phyloP scores from a whole-genome alignment of 176 grass and related monocot species.

The Guadua angustifolia region DNA sequence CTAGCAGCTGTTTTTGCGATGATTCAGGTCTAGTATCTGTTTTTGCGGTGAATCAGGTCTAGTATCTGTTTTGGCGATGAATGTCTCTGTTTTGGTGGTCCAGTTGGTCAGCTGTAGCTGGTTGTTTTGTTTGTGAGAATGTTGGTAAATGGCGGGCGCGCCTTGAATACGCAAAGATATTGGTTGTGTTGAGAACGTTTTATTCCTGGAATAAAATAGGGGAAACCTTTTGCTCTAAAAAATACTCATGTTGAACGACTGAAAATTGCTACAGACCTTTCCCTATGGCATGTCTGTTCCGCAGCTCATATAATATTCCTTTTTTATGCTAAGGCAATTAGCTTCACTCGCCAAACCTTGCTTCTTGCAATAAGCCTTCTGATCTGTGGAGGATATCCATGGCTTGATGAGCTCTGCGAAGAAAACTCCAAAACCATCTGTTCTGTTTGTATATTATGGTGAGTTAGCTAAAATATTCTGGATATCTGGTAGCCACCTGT shows the following conservation, averaged over 20 bases:
- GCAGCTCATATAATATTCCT: neutral
- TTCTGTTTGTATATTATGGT: conserved; percentile 89
- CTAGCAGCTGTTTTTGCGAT: no score
- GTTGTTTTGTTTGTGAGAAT: no score
- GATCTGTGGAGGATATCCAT: conserved; percentile 93
- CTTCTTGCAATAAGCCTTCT: conserved; percentile 82
- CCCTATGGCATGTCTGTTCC: conserved; percentile 82
- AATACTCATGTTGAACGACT: conserved; percentile 95
- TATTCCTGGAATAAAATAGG: no score
- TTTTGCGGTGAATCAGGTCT: no score
- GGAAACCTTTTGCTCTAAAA: no score
- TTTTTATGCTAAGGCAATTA: neutral
- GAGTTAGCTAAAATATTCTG: conserved; percentile 97
- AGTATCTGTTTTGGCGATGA: no score
- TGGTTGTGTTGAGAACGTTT: no score
- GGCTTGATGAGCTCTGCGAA: conserved; percentile 93
- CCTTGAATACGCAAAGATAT: no score
- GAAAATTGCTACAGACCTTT: conserved; percentile 85
- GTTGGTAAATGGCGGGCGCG: no score
- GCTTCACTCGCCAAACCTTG: conserved; percentile 8
- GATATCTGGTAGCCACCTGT: conserved; percentile 83
- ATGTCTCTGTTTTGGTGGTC: no score
- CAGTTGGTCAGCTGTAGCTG: no score
- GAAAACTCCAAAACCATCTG: conserved; percentile 87
- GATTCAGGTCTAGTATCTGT: no score